A percentile compares a stretch with the other conserved stretches of the same genome.
phyloP scores from a whole-genome alignment of 257 asterid species.

The Orobanche coerulescens region DNA sequence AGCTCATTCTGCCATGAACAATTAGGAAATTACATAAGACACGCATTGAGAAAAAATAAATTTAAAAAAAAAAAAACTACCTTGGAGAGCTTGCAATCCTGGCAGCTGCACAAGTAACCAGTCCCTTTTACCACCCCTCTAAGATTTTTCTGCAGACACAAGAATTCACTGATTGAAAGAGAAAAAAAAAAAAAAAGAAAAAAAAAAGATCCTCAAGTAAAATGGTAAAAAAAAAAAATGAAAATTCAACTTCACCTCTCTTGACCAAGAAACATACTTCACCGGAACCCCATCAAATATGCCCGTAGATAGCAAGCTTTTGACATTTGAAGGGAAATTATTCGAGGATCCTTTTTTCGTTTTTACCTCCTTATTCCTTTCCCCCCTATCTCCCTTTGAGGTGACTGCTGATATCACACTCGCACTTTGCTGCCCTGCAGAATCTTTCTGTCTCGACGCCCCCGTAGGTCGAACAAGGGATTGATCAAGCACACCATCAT shows the following conservation, averaged over 20 bases:
- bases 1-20: background rate
- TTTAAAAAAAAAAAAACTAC: conserved; percentile 22
- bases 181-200: background rate
- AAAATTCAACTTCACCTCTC: conserved; percentile 46
- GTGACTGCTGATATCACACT: conserved; percentile 30
- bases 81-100: conserved; percentile 62
- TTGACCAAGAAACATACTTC: conserved; percentile 83
- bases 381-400: conserved; percentile 26
- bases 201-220: background rate
- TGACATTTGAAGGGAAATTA: conserved; percentile 71
- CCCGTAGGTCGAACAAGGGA: conserved; percentile 34
- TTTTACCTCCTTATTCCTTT: conserved; percentile 44
- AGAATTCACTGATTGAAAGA: conserved; percentile 6
- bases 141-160: conserved; percentile 52
- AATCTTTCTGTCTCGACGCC: conserved; percentile 23
- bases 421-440: conserved; percentile 24
- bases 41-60: background rate
- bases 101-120: conserved; percentile 67
- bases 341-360: conserved; percentile 34
- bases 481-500: conserved; percentile 32
- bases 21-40: background rate
- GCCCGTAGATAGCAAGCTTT: conserved; percentile 65
- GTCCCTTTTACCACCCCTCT: conserved; percentile 61
- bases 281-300: conserved; percentile 85
- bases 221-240: background rate